Evolutionary conservation across 2,329 filamentous ascomycete genomes (phyloP).

Genomic region (Colletotrichum eremochloae): DNA sequence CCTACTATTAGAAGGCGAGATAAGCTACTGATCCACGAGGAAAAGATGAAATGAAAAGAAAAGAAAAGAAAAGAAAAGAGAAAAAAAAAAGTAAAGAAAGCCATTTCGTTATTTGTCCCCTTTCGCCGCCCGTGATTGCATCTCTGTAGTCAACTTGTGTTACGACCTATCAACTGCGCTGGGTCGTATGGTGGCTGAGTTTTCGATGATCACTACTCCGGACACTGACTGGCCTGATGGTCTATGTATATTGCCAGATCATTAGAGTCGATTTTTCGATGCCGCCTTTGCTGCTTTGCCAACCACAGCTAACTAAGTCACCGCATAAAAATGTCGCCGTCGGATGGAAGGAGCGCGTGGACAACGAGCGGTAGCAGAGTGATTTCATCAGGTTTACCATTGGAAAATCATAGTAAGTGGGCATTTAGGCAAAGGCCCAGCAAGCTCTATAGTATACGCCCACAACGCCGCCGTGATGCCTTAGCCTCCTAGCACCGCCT

Average conservation of each 20-base stretch:
- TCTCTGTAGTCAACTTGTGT: not conserved
- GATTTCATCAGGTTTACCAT: slow-evolving; percentile 1
- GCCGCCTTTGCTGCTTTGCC: not conserved
- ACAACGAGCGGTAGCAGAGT: too few species aligned
- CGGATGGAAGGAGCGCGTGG: not conserved
- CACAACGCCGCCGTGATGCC: slow-evolving; percentile 33
- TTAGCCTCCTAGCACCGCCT: slow-evolving; percentile 21
- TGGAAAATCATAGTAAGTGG: not conserved
- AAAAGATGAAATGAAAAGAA: slow-evolving; percentile 36
- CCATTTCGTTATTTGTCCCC: not conserved
- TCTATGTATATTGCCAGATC: not conserved
- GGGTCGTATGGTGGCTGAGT: not conserved
- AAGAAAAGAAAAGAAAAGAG: slow-evolving; percentile 1
- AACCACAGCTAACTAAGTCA: not conserved
- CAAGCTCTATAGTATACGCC: slow-evolving; percentile 33
- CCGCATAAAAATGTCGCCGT: not conserved
- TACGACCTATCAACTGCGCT: not conserved
- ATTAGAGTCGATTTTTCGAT: not conserved
- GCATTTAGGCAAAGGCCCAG: slow-evolving; percentile 3
- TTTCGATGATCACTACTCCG: not conserved
- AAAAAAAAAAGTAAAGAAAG: slow-evolving; percentile 23
- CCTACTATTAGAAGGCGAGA: slow-evolving; percentile 9
- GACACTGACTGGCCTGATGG: not conserved
- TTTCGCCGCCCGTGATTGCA: not conserved
- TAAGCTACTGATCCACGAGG: slow-evolving; percentile 19